A percentile compares a stretch with the other conserved stretches of the same genome.
phyloP scores from a whole-genome alignment of 2,329 filamentous ascomycete species.

The Truncatella angustata region DNA sequence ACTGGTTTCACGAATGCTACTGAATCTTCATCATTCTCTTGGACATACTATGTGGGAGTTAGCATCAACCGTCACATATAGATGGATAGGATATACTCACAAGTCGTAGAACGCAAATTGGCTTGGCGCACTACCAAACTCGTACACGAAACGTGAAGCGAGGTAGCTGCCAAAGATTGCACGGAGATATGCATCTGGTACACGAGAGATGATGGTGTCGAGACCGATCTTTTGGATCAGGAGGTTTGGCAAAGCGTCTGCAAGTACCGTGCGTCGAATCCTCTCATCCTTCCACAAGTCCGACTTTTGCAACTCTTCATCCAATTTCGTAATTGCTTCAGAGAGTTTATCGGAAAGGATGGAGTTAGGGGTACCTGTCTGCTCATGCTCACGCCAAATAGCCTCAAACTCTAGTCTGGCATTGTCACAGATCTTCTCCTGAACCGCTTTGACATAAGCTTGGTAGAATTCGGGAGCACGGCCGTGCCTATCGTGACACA shows the following conservation, averaged over 20 bases:
- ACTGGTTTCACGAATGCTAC: too few relatives aligned
- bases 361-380: slow-evolving; percentile 75
- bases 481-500: slow-evolving; percentile 78
- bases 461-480: slow-evolving; percentile 87
- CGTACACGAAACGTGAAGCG: slow-evolving; percentile 93
- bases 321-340: slow-evolving; percentile 89
- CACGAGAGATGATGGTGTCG: slow-evolving; percentile 79
- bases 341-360: slow-evolving; percentile 91
- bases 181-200: slow-evolving; percentile 88
- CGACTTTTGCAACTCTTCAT: slow-evolving; percentile 92
- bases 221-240: slow-evolving; percentile 88
- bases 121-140: slow-evolving; percentile 87
- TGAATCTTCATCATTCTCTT: slow-evolving; percentile 56
- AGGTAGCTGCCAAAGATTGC: slow-evolving; percentile 96
- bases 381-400: slow-evolving; percentile 91
- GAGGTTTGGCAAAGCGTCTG: slow-evolving; percentile 81
- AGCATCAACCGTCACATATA: slow-evolving; percentile 21
- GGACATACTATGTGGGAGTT: slow-evolving; percentile 55
- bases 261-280: slow-evolving; percentile 74
- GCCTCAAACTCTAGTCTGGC: slow-evolving; percentile 94
- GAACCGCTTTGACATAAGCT: slow-evolving; percentile 87
- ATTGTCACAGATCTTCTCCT: slow-evolving; percentile 87
- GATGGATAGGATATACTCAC: slow-evolving; percentile 53
- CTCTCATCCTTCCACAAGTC: slow-evolving; percentile 84
- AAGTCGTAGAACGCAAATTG: slow-evolving; percentile 99